Conservation (phyloP, 192 early-diverging fungal genomes). For the Linnemannia exigua region DNA sequence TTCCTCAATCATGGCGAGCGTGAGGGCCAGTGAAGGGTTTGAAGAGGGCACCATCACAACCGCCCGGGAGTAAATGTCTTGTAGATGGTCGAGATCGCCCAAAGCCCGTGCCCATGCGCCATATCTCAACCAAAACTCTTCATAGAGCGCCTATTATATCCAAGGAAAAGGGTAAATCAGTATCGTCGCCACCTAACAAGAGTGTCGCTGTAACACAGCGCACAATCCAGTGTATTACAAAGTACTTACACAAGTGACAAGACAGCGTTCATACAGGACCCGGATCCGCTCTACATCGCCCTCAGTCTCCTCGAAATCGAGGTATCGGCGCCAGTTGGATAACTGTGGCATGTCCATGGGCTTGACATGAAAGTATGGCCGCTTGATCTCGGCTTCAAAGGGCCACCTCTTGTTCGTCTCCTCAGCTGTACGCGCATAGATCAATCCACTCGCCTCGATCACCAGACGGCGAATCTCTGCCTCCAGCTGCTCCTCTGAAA, state of each 20-base stretch:
- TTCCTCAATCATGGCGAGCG: conserved; percentile 75
- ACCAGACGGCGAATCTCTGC: conserved; percentile 68
- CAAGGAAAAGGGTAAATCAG: not conserved
- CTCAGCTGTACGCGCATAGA: conserved; percentile 76
- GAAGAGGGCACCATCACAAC: conserved; percentile 66
- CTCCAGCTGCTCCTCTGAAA: conserved; percentile 63
- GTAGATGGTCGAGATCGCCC: conserved; percentile 62
- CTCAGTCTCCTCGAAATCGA: conserved; percentile 79
- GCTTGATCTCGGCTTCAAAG: conserved; percentile 82
- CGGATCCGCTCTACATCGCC: conserved; percentile 70
- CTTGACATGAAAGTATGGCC: conserved; percentile 86
- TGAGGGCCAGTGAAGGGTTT: conserved; percentile 69
- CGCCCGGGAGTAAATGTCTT: conserved; percentile 69
- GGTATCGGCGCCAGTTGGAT: conserved; percentile 78
- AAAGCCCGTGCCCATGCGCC: conserved; percentile 66
- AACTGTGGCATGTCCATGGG: conserved; percentile 79
- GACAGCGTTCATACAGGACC: conserved; percentile 79
- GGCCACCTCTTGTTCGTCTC: conserved; percentile 83
- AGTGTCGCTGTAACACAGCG: not conserved
- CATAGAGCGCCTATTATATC: conserved; percentile 73
- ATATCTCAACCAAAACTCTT: conserved; percentile 85
- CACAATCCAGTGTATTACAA: not conserved
- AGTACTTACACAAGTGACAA: conserved; percentile 78
- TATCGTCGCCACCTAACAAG: not conserved
- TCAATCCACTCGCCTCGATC: conserved; percentile 64